phyloP scores from a whole-genome alignment of 2,329 filamentous ascomycete species.

The Sporothrix protearum region DNA sequence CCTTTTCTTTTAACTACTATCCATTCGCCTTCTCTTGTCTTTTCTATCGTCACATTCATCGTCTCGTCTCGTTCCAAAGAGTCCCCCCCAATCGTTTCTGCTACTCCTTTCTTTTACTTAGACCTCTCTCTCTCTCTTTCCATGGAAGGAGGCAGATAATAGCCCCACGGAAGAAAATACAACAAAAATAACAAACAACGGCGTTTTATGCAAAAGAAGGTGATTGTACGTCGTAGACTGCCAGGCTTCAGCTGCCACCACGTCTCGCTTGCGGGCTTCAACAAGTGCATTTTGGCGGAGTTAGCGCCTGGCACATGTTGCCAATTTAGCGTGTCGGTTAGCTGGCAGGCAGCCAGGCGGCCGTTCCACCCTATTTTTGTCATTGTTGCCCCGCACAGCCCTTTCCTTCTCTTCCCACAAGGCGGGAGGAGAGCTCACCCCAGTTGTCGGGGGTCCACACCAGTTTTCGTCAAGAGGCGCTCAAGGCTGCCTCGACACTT shows the following conservation, averaged over 20 bases:
- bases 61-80: neutral
- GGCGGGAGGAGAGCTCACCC: neutral
- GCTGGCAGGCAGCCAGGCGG: neutral
- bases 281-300: neutral
- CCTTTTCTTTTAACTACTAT: neutral
- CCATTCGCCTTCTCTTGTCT: neutral
- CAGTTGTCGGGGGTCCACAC: conserved; percentile 1
- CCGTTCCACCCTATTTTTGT: too few relatives aligned
- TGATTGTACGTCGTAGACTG: too few relatives aligned
- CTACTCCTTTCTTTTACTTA: neutral
- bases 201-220: too few relatives aligned
- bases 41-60: neutral
- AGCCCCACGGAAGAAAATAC: neutral
- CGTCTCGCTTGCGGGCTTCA: too few relatives aligned
- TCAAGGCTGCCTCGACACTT: neutral
- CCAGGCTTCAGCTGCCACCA: too few relatives aligned
- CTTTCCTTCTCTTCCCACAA: too few relatives aligned
- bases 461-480: neutral
- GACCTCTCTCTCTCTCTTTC: neutral
- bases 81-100: neutral
- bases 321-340: neutral
- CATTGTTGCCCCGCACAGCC: neutral
- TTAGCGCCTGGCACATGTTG: neutral
- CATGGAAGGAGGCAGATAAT: neutral
- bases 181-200: neutral